phyloP scores from a whole-genome alignment of 306 rosid species.

The Benincasa hispida region DNA sequence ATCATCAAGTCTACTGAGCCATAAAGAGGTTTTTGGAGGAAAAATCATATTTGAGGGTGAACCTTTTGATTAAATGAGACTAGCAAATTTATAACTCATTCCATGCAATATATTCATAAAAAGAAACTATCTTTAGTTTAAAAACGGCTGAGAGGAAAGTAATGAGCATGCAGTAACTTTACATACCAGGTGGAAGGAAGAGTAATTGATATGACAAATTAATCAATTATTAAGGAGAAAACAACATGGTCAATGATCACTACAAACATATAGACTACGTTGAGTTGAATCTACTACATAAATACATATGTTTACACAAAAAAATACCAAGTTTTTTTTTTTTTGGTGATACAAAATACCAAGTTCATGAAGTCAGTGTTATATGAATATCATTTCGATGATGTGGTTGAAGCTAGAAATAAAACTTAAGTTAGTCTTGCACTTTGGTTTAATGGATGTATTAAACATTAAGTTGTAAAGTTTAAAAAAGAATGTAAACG shows the following conservation, averaged over 20 bases:
- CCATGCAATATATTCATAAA: neutral
- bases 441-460: neutral
- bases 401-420: neutral
- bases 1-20: neutral
- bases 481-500: neutral
- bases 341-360: neutral
- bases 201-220: neutral
- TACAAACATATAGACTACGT: neutral
- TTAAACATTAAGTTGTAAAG: neutral
- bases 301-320: neutral
- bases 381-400: neutral
- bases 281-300: neutral
- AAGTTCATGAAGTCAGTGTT: neutral
- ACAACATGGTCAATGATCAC: neutral
- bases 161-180: neutral
- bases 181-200: neutral
- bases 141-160: neutral
- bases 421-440: neutral
- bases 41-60: neutral
- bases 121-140: neutral
- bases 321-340: neutral
- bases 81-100: neutral
- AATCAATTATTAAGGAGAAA: neutral
- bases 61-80: neutral
- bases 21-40: neutral